phyloP scores from a whole-genome alignment of 108 stramenopile species.

The Nitzschia palea region DNA sequence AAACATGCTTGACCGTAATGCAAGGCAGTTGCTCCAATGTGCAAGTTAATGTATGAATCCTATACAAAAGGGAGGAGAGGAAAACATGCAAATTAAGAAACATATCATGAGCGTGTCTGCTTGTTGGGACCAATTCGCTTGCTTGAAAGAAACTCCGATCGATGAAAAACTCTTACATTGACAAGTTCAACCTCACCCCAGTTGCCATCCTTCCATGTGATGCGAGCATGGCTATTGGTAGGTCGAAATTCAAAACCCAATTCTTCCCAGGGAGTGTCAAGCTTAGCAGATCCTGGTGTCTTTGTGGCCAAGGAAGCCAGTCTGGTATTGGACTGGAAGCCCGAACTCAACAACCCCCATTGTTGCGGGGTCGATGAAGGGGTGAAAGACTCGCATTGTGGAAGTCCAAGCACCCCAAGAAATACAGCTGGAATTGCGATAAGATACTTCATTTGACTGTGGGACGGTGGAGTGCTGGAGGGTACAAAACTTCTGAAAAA shows the following conservation, averaged over 20 bases:
- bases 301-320: conserved; percentile 13
- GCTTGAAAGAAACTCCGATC: background rate
- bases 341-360: background rate
- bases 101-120: background rate
- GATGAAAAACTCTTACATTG: conserved; percentile 42
- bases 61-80: background rate
- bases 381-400: background rate
- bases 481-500: too few relatives aligned
- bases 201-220: conserved; percentile 78
- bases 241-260: conserved; percentile 96
- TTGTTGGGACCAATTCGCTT: too few relatives aligned
- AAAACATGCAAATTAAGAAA: background rate
- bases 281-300: conserved; percentile 79
- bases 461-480: too few relatives aligned
- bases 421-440: too few relatives aligned
- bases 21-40: conserved; percentile 96
- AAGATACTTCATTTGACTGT: too few relatives aligned
- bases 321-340: background rate
- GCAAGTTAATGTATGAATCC: conserved; percentile 89
- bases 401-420: too few relatives aligned
- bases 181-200: conserved; percentile 78
- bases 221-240: conserved; percentile 84
- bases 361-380: background rate
- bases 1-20: conserved; percentile 99
- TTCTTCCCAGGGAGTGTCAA: conserved; percentile 89